Evolutionary conservation across 331 rosid genomes (phyloP), one percentile per base, ranked within the genome.

Genomic region (Telfairia occidentalis): DNA sequence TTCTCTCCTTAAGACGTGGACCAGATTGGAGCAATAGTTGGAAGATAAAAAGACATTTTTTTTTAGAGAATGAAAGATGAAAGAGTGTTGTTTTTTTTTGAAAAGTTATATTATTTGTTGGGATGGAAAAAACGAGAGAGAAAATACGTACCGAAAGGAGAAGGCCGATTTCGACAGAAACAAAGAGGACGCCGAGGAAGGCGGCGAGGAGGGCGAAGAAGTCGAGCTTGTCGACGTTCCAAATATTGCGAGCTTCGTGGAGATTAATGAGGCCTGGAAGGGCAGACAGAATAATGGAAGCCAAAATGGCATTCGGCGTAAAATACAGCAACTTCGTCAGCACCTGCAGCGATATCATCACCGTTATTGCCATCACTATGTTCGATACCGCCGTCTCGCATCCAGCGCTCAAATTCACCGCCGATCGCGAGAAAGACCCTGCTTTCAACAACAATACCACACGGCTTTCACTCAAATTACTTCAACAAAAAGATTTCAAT

Each of bases 341-440:
- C 38, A 86, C 76, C 29, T 82, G 82, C 50, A 94, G 69, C 0
- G 97, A 87, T 28, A 91, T 43, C 65, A 88, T 46, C 71, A 94
- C 97, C 0, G 95, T 84, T 0, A 88, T 7, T 0, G 88, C 95
- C 97, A 91, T 91, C 74, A 89, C 97, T 3, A 91, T 78, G 76
- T 93, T 93, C 15, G 98, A 91, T 37, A 85, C 87, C 7, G 80
- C 61, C 1, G 91, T 91, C 77, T 93, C 89, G 80, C 92, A 87
- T 0, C 98, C 95, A 1, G 97, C 92, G 0, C 90, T 90, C 77
- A 77, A 85, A 73, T 93, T 91, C 15, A 93, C 98, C 0, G 90
- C 98, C 0, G 96, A 86, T 0, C 96, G 85, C 0, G 98, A 93
- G 82, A 93, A 87, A 0, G 98, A 89, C 40, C 98, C 98, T 89